Evolutionary conservation across 2,329 filamentous ascomycete genomes (phyloP).

Genomic region (Amphichorda felina): DNA sequence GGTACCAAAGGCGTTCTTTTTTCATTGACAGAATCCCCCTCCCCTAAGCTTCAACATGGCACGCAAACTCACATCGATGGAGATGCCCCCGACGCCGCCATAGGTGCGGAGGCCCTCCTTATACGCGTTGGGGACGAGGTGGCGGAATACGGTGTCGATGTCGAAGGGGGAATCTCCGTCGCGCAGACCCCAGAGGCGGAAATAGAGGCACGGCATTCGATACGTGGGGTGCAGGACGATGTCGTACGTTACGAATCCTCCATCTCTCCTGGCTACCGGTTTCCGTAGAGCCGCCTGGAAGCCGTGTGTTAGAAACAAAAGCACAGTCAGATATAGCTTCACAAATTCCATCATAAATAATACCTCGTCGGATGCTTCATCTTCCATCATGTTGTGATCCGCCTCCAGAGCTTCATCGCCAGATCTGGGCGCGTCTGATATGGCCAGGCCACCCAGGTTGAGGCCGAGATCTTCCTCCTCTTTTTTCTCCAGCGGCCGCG

Average conservation of each 20-base stretch:
- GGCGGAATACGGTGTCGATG: conserved; percentile 59
- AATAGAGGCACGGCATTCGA: conserved; percentile 64
- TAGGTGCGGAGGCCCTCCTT: conserved; percentile 46
- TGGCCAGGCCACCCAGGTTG: conserved; percentile 31
- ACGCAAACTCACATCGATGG: conserved; percentile 60
- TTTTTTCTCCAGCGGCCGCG: conserved; percentile 34
- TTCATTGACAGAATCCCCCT: conserved; percentile 13
- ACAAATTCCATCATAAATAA: conserved; percentile 2
- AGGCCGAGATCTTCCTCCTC: conserved; percentile 33
- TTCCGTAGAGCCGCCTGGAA: conserved; percentile 25
- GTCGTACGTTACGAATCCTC: conserved; percentile 53
- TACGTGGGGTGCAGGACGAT: conserved; percentile 67
- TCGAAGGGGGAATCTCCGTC: conserved; percentile 43
- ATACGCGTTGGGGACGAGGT: conserved; percentile 56
- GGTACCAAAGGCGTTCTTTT: conserved; percentile 14
- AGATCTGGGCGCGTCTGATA: conserved; percentile 15
- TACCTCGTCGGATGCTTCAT: conserved; percentile 41
- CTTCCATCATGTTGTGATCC: conserved; percentile 35
- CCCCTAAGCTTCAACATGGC: conserved; percentile 2
- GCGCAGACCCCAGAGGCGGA: conserved; percentile 49
- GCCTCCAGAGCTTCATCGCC: conserved; percentile 11
- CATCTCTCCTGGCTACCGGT: conserved; percentile 14
- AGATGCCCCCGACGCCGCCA: conserved; percentile 62
- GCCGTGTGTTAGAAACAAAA: not conserved
- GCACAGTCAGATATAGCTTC: not conserved